Evolutionary conservation across 164 flowering plant genomes (phyloP).

Genomic region (Malania oleifera): DNA sequence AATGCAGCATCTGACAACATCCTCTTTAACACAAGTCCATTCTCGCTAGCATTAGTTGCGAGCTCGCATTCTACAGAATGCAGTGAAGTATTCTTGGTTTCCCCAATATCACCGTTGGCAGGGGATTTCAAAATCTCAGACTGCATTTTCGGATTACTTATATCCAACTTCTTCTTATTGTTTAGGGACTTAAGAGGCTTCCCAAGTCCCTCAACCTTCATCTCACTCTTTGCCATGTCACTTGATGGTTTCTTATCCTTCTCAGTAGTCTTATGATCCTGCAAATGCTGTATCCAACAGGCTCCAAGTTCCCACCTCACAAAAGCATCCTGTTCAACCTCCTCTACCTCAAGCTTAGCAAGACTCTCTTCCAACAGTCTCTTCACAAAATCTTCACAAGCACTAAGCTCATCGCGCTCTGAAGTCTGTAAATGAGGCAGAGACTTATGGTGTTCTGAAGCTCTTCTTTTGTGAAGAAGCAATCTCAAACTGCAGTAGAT

Average conservation of each 20-base stretch:
- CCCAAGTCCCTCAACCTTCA: slow-evolving; percentile 95
- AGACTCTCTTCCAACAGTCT: slow-evolving; percentile 73
- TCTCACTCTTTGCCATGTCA: slow-evolving; percentile 66
- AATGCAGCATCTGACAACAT: slow-evolving; percentile 72
- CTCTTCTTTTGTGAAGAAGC: slow-evolving; percentile 61
- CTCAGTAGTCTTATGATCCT: slow-evolving; percentile 83
- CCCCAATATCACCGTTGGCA: slow-evolving; percentile 26
- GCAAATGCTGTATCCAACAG: slow-evolving; percentile 98
- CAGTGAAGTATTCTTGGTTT: slow-evolving; percentile 30
- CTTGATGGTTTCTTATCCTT: slow-evolving; percentile 73
- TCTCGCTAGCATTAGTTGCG: slow-evolving; percentile 42
- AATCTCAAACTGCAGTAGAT: slow-evolving; percentile 65
- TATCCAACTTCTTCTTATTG: slow-evolving; percentile 56
- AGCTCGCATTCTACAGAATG: slow-evolving; percentile 30
- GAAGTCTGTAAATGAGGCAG: slow-evolving; percentile 21
- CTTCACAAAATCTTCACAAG: slow-evolving; percentile 56
- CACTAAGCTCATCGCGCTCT: slow-evolving; percentile 51
- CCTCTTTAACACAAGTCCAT: slow-evolving; percentile 50
- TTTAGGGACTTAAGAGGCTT: slow-evolving; percentile 68
- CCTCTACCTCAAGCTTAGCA: slow-evolving; percentile 64
- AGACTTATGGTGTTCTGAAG: slow-evolving; percentile 40
- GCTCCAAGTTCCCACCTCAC: slow-evolving; percentile 99
- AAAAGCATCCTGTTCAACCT: slow-evolving; percentile 33
- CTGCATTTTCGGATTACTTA: slow-evolving; percentile 22
- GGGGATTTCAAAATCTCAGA: slow-evolving; percentile 31